Base-by-base conservation (phyloP, 352 stramenopile genomes). In the Globisporangium emineosum region DNA sequence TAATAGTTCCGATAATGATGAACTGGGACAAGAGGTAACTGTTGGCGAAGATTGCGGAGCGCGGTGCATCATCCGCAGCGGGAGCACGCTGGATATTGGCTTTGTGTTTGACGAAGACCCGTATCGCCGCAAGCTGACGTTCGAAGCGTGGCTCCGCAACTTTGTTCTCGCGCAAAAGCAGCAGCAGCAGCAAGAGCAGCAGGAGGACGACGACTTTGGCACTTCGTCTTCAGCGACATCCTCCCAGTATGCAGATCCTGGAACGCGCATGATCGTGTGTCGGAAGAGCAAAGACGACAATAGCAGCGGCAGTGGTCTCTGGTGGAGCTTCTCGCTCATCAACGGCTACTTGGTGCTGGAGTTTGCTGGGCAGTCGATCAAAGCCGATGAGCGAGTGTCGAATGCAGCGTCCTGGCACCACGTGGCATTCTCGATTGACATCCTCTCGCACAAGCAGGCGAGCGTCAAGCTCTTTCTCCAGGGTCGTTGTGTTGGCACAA, bases 131-230 rank as follows among this genome's bases (percentile, higher is more conserved):
- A 86, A 90, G 65, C 67, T 94, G 47, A 91, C 86, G 8, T 76
- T 92, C 35, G 86, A 94, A 56, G 70, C 65, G n/a, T 94, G 86
- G 86, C 60, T 91, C 27, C 80, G 81, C 37, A 89, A 90, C 68
- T 81, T 78, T 60, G 66, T 59, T 29, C 59, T 89, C 25, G 70
- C 69, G 2, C 51, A 60, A 7, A 58, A 68, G 15, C 40, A 76
- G 6, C 69, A 78, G 59, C 75, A 75, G 57, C 64, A 69, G 60
- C 64, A 84, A 43, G 60, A 75, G 54, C 64, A 69, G 60, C 64
- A 84, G 47, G 60, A 75, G 56, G 62, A 76, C 5, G 58, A 69
- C 19, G 58, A 66, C 8, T 47, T 54, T 9, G 47, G 43, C 12
- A 3, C 56, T 13, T 45, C 13, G n/a, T 43, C 37, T n/a, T 43